Evolutionary conservation across 2,329 filamentous ascomycete species (phyloP), one percentile per base, ranked within the genome.

Genomic region (Penicillium sp.): DNA sequence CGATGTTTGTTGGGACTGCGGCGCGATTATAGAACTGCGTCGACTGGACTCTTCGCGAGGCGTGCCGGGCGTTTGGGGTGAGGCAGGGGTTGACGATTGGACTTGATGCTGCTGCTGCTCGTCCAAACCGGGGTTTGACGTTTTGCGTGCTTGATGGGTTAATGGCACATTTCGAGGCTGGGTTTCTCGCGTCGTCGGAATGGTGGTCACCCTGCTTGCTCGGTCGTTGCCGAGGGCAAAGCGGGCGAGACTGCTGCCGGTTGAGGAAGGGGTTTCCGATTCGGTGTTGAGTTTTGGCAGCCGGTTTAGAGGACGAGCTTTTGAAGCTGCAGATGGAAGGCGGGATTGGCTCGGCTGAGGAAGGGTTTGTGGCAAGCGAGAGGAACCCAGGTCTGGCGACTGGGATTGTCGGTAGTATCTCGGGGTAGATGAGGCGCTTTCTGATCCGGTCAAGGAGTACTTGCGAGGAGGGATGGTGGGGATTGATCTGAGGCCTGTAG

Each of bases 21-120:
- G 30, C 5, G 28, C 21, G 16, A 51, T 49, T 23, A 48, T 11
- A 8, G 56, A 58, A 42, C 40, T 49, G 46, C 56, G 56, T 8
- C 56, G 50, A 28, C 50, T 54, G 20, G 51, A 56, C n/a, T 51
- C 52, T 14, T 55, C 52, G 48, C 45, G 11, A 11, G 52, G 52
- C 12, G 52, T 55, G 14, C 18, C 30, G 1, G 52, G 52, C 9
- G 52, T 54, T 40, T 28, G 52, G 21, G 52, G 52, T 0, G 52
- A 55, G 14, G 53, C 21, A 5, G 53, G 53, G 20, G 47, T 56
- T 20, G 53, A 26, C n/a, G 53, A 33, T 46, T 47, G 48, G n/a
- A 23, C 11, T 47, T 11, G 5, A 48, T 52, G 42, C 18, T 20
- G 38, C 4, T 38, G 49, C n/a, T 12, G 49, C 23, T 35, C 30